phyloP scores from a whole-genome alignment of 257 asterid genomes.

The Striga asiatica region DNA sequence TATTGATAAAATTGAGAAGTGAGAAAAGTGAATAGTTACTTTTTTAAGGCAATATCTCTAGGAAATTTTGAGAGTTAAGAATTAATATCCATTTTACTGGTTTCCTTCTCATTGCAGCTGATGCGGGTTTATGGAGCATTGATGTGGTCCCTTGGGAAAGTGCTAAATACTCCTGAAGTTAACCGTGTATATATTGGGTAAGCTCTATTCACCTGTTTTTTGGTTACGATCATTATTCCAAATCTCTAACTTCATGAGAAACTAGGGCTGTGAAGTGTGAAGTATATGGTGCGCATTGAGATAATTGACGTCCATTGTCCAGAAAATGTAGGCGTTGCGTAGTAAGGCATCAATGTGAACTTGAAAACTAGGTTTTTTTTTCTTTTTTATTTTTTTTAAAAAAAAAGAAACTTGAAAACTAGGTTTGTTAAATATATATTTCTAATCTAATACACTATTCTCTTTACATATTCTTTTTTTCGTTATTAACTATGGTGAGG shows the following conservation, averaged over 20 bases:
- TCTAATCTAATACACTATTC: no score
- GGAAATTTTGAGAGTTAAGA: no score
- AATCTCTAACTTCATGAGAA: neutral
- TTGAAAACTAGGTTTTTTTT: no score
- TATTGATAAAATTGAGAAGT: no score
- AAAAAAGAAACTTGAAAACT: no score
- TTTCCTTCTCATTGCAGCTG: constrained; percentile 42
- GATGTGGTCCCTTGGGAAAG: constrained; percentile 99
- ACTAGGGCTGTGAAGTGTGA: neutral
- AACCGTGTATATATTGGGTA: constrained; percentile 92
- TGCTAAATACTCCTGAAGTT: constrained; percentile 90
- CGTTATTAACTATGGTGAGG: neutral
- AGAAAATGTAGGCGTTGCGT: constrained; percentile 2
- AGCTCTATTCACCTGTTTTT: constrained; percentile 10
- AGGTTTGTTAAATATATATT: no score
- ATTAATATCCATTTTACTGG: neutral
- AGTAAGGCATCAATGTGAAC: neutral
- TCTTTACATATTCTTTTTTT: neutral
- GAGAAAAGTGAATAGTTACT: no score
- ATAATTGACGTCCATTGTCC: neutral
- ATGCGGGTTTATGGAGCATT: constrained; percentile 97
- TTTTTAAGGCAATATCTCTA: no score
- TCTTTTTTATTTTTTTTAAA: no score
- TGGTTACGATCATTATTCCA: neutral
- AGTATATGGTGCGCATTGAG: neutral